These are phyloP conservation scores for Boechera stricta DNA, from an alignment of 345 rosid species.

Conservation along the genomic window DNA sequence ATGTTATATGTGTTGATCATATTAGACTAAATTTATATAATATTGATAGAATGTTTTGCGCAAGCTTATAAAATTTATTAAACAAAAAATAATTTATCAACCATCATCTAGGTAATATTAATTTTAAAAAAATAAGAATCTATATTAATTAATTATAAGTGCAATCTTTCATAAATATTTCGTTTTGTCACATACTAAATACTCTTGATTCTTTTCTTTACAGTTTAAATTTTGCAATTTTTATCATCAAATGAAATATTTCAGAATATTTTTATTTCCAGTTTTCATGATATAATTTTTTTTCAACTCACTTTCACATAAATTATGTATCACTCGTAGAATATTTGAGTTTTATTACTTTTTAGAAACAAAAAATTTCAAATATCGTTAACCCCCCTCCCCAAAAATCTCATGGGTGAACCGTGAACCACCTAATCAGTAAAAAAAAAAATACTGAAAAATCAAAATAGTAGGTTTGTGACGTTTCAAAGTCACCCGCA, in stretches of 20 bases:
- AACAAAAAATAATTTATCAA: neutral
- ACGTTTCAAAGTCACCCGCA: slow-evolving; percentile 39
- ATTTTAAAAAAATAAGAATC: neutral
- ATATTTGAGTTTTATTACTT: neutral
- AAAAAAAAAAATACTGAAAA: slow-evolving; percentile 3
- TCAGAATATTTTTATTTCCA: neutral
- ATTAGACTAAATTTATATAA: neutral
- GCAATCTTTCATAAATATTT: neutral
- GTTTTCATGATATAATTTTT: neutral
- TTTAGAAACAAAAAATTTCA: neutral
- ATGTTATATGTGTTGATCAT: too few species aligned
- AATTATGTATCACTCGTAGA: neutral
- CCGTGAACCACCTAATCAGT: slow-evolving; percentile 17
- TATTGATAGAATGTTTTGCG: neutral
- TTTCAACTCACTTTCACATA: neutral
- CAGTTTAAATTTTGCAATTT: neutral
- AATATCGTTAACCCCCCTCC: neutral
- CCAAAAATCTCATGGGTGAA: neutral
- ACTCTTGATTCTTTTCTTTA: neutral
- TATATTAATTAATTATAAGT: too few species aligned
- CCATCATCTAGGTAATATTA: neutral
- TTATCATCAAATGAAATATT: neutral
- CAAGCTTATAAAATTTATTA: neutral
- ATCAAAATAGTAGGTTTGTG: slow-evolving; percentile 29
- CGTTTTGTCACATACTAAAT: neutral